Evolutionary conservation across 78 protist genomes (phyloP).

Genomic region (slime mould (Dictyostelium discoideum)): dicty_2.7 NC_007091.3:4963001-4963500

Average conservation of each 20-base stretch:
- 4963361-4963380: conserved; percentile 80
- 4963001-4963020: conserved; percentile 55
- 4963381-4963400: conserved; percentile 50
- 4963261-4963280: conserved; percentile 45
- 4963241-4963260: conserved; percentile 76
- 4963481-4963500: conserved; percentile 77
- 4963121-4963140: conserved; percentile 10
- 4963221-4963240: conserved; percentile 89
- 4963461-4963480: conserved; percentile 78
- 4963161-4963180: conserved; percentile 88
- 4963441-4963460: conserved; percentile 72
- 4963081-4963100: conserved; percentile 82
- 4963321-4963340: conserved; percentile 68
- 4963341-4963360: conserved; percentile 81
- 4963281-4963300: conserved; percentile 50
- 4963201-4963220: conserved; percentile 86
- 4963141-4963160: conserved; percentile 80
- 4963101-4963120: conserved; percentile 67
- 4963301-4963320: conserved; percentile 60
- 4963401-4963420: conserved; percentile 76
- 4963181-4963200: conserved; percentile 91
- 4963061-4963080: conserved; percentile 83
- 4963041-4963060: conserved; percentile 74
- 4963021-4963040: conserved; percentile 78
- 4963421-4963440: conserved; percentile 85